These are phyloP conservation scores for Xylaria acuta DNA, from an alignment of 495 filamentous ascomycete genomes.

Conservation along the genomic window DNA sequence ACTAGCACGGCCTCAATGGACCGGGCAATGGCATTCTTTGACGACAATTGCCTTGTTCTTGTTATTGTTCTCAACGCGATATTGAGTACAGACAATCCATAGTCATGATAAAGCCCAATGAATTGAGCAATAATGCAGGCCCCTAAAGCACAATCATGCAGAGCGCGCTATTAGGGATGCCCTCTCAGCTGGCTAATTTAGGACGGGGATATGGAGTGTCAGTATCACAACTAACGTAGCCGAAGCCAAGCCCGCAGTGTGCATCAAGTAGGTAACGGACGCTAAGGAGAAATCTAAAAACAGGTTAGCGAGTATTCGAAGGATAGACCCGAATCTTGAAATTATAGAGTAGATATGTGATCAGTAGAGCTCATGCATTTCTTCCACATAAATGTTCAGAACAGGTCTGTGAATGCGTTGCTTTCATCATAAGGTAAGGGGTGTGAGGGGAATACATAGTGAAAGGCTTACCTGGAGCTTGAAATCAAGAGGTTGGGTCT, in stretches of 20 bases:
- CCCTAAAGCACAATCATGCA: background rate
- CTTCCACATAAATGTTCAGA: slow-evolving; percentile 60
- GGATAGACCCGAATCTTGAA: background rate
- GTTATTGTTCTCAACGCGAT: background rate
- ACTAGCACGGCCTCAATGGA: background rate
- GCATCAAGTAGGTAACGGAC: background rate
- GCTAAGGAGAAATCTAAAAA: background rate
- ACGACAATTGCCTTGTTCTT: background rate
- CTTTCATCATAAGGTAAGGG: slow-evolving; percentile 51
- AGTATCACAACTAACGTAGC: background rate
- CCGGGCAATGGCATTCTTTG: background rate
- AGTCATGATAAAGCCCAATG: background rate
- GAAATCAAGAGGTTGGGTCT: no score
- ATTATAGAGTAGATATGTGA: slow-evolving; percentile 15
- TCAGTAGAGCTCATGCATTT: slow-evolving; percentile 52
- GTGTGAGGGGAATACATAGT: background rate
- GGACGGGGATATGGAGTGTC: background rate
- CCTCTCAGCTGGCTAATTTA: background rate
- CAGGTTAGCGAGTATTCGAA: background rate
- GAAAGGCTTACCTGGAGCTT: slow-evolving; percentile 26
- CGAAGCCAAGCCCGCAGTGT: background rate
- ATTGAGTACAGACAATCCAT: background rate
- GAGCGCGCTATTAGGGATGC: background rate
- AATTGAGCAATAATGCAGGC: background rate
- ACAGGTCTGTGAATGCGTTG: slow-evolving; percentile 64